These are phyloP conservation scores for Herpetomonas muscarum DNA, from an alignment of 208 protist species.

Conservation along the genomic window DNA sequence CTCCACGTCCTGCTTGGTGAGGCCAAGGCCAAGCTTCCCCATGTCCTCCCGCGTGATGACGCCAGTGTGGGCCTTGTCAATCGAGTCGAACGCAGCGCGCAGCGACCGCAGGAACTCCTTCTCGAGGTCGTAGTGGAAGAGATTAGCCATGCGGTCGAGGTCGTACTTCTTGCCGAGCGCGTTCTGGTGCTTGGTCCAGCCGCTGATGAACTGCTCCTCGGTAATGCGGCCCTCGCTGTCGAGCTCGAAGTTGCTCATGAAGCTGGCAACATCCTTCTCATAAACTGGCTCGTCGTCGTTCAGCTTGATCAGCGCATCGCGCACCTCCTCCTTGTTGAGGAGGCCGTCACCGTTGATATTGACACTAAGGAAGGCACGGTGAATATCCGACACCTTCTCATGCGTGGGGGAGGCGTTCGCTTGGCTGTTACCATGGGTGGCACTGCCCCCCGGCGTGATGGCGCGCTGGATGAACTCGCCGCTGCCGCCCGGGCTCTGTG, in stretches of 20 bases:
- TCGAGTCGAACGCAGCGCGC: constrained; percentile 72
- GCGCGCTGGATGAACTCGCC: constrained; percentile 68
- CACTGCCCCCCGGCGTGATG: constrained; percentile 37
- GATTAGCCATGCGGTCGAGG: constrained; percentile 60
- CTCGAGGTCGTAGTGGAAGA: constrained; percentile 86
- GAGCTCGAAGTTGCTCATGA: constrained; percentile 79
- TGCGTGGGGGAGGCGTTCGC: constrained; percentile 22
- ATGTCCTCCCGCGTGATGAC: constrained; percentile 75
- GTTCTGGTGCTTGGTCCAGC: constrained; percentile 76
- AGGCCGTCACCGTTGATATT: constrained; percentile 80
- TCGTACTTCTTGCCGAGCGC: constrained; percentile 78
- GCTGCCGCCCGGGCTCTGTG: constrained; percentile 24
- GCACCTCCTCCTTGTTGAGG: constrained; percentile 73
- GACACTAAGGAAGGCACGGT: constrained; percentile 66
- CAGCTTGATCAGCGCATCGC: constrained; percentile 88
- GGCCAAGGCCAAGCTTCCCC: constrained; percentile 53
- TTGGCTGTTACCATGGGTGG: constrained; percentile 7
- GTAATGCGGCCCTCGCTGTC: constrained; percentile 74
- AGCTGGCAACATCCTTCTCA: constrained; percentile 62
- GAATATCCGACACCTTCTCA: constrained; percentile 45
- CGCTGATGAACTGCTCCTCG: constrained; percentile 84
- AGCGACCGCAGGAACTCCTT: constrained; percentile 73
- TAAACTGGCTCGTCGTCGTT: constrained; percentile 57
- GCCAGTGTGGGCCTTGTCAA: constrained; percentile 78
- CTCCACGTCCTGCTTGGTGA: constrained; percentile 58